Evolutionary conservation across 2,329 filamentous ascomycete genomes (phyloP).

Genomic region (Cephalotrichum gorgonifer): DNA sequence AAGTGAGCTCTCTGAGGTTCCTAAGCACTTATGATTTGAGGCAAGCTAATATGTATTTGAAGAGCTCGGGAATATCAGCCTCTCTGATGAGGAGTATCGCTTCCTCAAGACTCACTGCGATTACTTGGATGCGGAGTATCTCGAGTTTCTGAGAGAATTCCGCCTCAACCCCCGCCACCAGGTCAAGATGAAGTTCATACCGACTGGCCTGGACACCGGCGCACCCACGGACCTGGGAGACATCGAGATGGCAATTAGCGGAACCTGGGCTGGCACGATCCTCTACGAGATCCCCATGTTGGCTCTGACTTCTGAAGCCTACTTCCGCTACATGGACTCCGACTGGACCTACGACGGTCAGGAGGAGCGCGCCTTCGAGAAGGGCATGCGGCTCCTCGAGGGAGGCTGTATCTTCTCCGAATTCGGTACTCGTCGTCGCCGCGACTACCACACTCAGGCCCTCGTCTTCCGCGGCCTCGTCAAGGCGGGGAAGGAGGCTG

Average conservation of each 20-base stretch:
- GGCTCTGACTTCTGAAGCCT: slow-evolving; percentile 86
- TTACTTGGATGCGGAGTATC: slow-evolving; percentile 69
- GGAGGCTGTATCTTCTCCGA: slow-evolving; percentile 85
- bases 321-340: slow-evolving; percentile 91
- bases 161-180: slow-evolving; percentile 73
- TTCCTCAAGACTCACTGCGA: slow-evolving; percentile 72
- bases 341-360: slow-evolving; percentile 88
- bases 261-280: slow-evolving; percentile 88
- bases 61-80: slow-evolving; percentile 74
- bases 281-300: slow-evolving; percentile 95
- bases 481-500: slow-evolving; percentile 62
- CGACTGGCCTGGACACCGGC: slow-evolving; percentile 44
- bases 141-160: slow-evolving; percentile 74
- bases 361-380: slow-evolving; percentile 72
- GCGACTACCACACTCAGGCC: slow-evolving; percentile 92
- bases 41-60: slow-evolving; percentile 4
- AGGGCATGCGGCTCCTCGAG: slow-evolving; percentile 68
- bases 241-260: slow-evolving; percentile 65
- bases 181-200: slow-evolving; percentile 57
- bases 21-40: too few relatives aligned
- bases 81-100: slow-evolving; percentile 68
- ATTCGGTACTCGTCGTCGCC: slow-evolving; percentile 79
- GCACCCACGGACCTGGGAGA: slow-evolving; percentile 61
- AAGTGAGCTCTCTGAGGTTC: slow-evolving; percentile 40
- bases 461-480: slow-evolving; percentile 82